Evolutionary conservation across 805 yeast species (phyloP).

Genomic region (Wickerhamomyces hampshirensis): DNA sequence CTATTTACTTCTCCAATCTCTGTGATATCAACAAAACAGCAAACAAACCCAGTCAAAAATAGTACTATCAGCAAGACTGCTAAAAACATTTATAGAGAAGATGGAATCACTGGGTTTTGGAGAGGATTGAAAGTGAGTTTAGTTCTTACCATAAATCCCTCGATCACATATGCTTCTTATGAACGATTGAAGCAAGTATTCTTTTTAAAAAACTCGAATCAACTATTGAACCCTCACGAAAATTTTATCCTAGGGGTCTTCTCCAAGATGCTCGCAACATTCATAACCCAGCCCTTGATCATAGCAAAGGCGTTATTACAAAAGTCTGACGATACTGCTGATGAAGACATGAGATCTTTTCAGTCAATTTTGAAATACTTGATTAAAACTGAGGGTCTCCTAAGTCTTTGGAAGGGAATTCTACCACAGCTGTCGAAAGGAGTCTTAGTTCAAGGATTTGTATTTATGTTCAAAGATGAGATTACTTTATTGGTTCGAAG

Average conservation of each 20-base stretch:
- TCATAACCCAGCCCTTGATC: conserved; percentile 79
- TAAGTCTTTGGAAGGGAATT: conserved; percentile 73
- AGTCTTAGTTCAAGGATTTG: conserved; percentile 75
- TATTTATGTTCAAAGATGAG: conserved; percentile 61
- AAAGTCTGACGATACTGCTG: conserved; percentile 34
- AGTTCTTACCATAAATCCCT: conserved; percentile 76
- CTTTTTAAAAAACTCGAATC: conserved; percentile 11
- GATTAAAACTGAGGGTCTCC: conserved; percentile 56
- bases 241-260: conserved; percentile 72
- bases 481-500: conserved; percentile 22
- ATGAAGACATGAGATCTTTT: conserved; percentile 48
- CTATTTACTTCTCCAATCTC: conserved; percentile 77
- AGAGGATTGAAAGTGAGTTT: conserved; percentile 76
- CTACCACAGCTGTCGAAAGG: conserved; percentile 80
- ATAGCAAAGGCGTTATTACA: conserved; percentile 82
- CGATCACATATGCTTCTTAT: conserved; percentile 80
- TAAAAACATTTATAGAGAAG: conserved; percentile 50
- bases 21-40: conserved; percentile 65
- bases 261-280: conserved; percentile 75
- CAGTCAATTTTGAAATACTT: conserved; percentile 59
- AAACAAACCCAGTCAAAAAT: conserved; percentile 37
- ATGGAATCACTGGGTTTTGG: conserved; percentile 75
- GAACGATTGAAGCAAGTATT: conserved; percentile 58
- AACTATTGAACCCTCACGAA: conserved; percentile 52
- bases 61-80: conserved; percentile 37